A percentile compares a stretch with the other conserved stretches of the same genome.
phyloP scores from a whole-genome alignment of 495 filamentous ascomycete genomes.

The Amphirosellinia nigrospora region DNA sequence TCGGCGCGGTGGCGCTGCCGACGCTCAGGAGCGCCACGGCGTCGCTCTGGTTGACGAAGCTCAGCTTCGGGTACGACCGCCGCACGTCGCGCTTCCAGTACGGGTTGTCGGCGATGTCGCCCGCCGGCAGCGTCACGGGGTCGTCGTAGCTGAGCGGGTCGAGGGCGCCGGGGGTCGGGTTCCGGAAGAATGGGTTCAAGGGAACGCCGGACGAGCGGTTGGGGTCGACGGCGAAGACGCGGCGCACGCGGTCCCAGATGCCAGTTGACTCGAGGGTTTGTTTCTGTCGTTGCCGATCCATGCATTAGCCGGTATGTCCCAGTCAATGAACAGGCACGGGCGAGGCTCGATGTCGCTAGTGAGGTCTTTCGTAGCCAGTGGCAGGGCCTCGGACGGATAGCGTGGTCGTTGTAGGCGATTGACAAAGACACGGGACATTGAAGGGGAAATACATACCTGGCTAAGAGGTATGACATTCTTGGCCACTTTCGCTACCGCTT shows the following conservation, averaged over 20 bases:
- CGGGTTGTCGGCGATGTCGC: slow-evolving; percentile 93
- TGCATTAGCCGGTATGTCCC: not conserved
- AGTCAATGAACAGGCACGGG: not conserved
- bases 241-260: slow-evolving; percentile 85
- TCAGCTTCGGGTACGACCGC: slow-evolving; percentile 82
- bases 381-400: not conserved
- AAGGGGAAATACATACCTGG: slow-evolving; percentile 43
- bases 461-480: slow-evolving; percentile 53
- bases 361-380: not conserved
- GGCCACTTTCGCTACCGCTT: slow-evolving; percentile 57
- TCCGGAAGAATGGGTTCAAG: slow-evolving; percentile 89
- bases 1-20: slow-evolving; percentile 80
- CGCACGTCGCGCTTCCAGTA: slow-evolving; percentile 97
- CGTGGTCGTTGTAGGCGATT: not conserved
- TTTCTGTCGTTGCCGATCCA: slow-evolving; percentile 66
- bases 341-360: not conserved
- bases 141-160: slow-evolving; percentile 83
- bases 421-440: not conserved
- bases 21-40: slow-evolving; percentile 84
- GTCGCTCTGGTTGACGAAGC: slow-evolving; percentile 82
- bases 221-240: slow-evolving; percentile 79
- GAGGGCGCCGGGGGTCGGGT: slow-evolving; percentile 80
- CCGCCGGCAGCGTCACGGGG: slow-evolving; percentile 88
- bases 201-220: slow-evolving; percentile 90
- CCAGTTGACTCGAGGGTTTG: slow-evolving; percentile 93